Evolutionary conservation across 345 rosid genomes (phyloP), one percentile per base, ranked within the genome.

Genomic region (Moricandia arvensis): DNA sequence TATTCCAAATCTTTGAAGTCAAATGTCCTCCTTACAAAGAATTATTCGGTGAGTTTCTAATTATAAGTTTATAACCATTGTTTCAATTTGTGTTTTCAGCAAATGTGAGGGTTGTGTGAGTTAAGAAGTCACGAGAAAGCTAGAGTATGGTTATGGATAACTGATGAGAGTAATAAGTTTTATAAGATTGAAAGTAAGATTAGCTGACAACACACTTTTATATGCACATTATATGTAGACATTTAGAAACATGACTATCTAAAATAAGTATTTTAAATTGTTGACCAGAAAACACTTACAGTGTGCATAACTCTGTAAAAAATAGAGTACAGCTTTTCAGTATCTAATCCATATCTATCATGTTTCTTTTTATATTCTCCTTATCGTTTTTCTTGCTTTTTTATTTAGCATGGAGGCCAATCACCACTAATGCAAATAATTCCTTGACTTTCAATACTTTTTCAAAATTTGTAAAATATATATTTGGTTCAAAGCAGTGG

Each of bases 331-430:
- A 45, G 49, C 16, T 59, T 47, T 47, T 26, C 63, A 34, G 16
- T 15, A 60, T 68, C 63, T 68, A 59, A 67, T 34, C 12, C 15
- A 59, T 16, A 66, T 66, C 27, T 77, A 26, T 34, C 33, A 64
- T 69, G 59, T 57, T 70, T 64, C 53, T 76, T 70, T 68, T 37
- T 26, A 38, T 69, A 63, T 57, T 58, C 80, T 31, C 54, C 66
- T 69, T 71, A 58, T 65, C 13, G 33, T 3, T 43, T 76, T 65
- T 59, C 35, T 63, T 71, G 73, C 68, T 72, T 59, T 21, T 54
- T 66, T 59, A 37, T 59, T 66, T 66, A 78, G 63, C 68, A 78
- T 78, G 18, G 68, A 72, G 77, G 63, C 77, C 81, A 78, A 78
- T 72, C 64, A 66, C 76, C 68, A 71, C 68, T 71, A 66, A 59